Evolutionary conservation across 2,329 filamentous ascomycete species (phyloP).

Genomic region (Sarocladium kiliense): DNA sequence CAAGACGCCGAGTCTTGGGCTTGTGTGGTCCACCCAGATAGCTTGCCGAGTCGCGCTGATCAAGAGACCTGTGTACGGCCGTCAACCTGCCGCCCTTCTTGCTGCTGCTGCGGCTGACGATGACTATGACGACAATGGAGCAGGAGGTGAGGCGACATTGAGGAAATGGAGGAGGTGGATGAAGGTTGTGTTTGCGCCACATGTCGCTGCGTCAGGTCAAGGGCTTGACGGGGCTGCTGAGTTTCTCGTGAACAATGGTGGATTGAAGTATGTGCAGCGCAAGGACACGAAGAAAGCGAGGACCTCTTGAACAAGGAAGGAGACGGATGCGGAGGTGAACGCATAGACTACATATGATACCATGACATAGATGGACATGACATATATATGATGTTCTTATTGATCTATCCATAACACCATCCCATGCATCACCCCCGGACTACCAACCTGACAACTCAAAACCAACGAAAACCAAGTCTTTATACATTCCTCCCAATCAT

Average conservation of each 20-base stretch:
- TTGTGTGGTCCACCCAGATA: slow-evolving; percentile 90
- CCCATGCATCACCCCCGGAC: neutral
- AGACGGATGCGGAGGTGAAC: neutral
- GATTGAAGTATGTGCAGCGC: slow-evolving; percentile 36
- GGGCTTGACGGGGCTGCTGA: slow-evolving; percentile 51
- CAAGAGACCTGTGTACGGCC: slow-evolving; percentile 56
- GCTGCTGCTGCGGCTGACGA: slow-evolving; percentile 4
- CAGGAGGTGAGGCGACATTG: slow-evolving; percentile 38
- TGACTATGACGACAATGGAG: slow-evolving; percentile 33
- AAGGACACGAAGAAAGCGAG: slow-evolving; percentile 10
- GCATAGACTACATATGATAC: neutral
- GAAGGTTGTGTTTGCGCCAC: slow-evolving; percentile 86
- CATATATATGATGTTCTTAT: neutral
- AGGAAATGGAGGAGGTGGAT: slow-evolving; percentile 68
- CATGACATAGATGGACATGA: neutral
- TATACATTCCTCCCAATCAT: neutral
- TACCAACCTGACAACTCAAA: neutral
- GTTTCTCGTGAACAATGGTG: slow-evolving; percentile 70
- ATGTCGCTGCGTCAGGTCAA: slow-evolving; percentile 52
- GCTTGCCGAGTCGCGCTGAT: slow-evolving; percentile 76
- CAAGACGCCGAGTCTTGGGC: slow-evolving; percentile 82
- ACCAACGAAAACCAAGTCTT: too few species aligned
- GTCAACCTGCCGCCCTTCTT: slow-evolving; percentile 25
- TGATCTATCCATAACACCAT: slow-evolving; percentile 6
- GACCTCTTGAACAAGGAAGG: neutral